phyloP scores from a whole-genome alignment of 306 rosid genomes.

The Pachyrhizus erosus region DNA sequence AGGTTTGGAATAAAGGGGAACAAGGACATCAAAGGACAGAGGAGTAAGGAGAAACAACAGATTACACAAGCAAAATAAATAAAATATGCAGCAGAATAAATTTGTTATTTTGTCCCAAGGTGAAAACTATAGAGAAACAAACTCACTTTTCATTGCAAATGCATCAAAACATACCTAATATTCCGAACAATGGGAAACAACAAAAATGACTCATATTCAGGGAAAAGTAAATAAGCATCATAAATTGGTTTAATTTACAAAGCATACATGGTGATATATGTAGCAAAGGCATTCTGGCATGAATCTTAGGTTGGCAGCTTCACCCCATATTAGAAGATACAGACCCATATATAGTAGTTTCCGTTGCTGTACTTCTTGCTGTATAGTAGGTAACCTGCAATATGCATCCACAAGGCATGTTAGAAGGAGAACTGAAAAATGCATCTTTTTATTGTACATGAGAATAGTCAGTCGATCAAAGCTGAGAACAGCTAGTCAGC shows the following conservation, averaged over 20 bases:
- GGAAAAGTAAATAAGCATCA: slow-evolving; percentile 2
- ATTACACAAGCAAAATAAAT: background rate
- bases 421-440: slow-evolving; percentile 24
- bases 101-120: background rate
- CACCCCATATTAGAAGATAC: slow-evolving; percentile 99
- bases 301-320: slow-evolving; percentile 98
- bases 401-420: slow-evolving; percentile 23
- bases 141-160: background rate
- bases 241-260: slow-evolving; percentile 1
- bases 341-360: slow-evolving; percentile 97
- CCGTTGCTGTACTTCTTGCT: slow-evolving; percentile 99
- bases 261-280: slow-evolving; percentile 92
- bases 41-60: background rate
- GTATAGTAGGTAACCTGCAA: slow-evolving; percentile 97
- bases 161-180: slow-evolving; percentile 11
- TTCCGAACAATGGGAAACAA: background rate
- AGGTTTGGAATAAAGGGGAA: background rate
- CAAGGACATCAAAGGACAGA: background rate
- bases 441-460: background rate
- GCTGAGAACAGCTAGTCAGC: slow-evolving; percentile 12
- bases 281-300: slow-evolving; percentile 99
- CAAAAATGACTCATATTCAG: slow-evolving; percentile 2
- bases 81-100: background rate
- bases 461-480: background rate
- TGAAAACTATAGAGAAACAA: background rate